These are phyloP conservation scores for Aplosporella prunicola DNA, from an alignment of 2,329 filamentous ascomycete genomes.

Conservation along the genomic window DNA sequence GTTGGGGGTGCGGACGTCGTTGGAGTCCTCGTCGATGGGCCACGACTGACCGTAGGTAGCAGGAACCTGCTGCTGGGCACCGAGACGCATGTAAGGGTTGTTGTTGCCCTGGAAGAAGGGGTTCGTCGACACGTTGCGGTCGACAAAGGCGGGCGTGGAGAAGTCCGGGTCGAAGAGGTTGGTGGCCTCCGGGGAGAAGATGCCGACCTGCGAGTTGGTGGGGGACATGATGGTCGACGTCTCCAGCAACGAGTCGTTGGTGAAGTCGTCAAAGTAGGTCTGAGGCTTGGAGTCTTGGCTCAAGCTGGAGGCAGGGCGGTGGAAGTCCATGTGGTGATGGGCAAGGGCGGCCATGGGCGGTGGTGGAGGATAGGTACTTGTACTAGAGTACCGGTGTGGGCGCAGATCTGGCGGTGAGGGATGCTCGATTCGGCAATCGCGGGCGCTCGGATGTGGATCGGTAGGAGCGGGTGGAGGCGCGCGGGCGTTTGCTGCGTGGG, in stretches of 20 bases:
- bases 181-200: constrained; percentile 44
- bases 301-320: constrained; percentile 27
- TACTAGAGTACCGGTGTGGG: constrained; percentile 32
- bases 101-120: constrained; percentile 39
- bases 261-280: constrained; percentile 34
- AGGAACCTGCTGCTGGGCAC: constrained; percentile 33
- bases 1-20: constrained; percentile 53
- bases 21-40: constrained; percentile 21
- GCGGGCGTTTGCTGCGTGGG: no score
- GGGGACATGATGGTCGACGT: constrained; percentile 40
- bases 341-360: constrained; percentile 29
- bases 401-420: constrained; percentile 10
- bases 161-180: constrained; percentile 42
- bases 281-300: constrained; percentile 29
- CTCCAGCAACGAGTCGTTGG: constrained; percentile 39
- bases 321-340: constrained; percentile 30
- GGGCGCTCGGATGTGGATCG: constrained; percentile 6
- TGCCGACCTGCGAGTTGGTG: constrained; percentile 38
- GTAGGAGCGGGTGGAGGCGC: no score
- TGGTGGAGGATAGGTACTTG: constrained; percentile 18
- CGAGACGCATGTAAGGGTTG: constrained; percentile 57
- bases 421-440: constrained; percentile 5
- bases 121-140: constrained; percentile 33
- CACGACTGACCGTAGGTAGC: constrained; percentile 38
- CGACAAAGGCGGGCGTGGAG: constrained; percentile 30